Evolutionary conservation across 805 yeast species (phyloP).

Genomic region (Ogataea thermomethanolica): DNA sequence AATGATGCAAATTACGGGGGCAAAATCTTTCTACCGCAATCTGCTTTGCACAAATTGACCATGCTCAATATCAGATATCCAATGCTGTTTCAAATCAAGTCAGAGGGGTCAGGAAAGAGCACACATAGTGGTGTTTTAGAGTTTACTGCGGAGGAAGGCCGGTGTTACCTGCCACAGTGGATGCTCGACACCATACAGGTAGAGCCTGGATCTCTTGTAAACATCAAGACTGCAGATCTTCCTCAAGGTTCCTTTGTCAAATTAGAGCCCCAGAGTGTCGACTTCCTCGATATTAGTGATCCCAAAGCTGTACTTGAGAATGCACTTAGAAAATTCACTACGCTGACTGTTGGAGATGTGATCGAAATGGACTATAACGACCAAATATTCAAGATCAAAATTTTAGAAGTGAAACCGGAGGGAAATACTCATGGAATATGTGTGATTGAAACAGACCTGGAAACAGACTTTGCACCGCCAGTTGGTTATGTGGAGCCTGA

Average conservation of each 20-base stretch:
- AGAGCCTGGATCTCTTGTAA: conserved; percentile 77
- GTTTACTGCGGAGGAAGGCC: conserved; percentile 95
- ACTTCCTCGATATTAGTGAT: conserved; percentile 87
- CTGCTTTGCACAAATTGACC: conserved; percentile 83
- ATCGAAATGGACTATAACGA: conserved; percentile 84
- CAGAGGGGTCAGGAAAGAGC: conserved; percentile 50
- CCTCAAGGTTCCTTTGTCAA: conserved; percentile 87
- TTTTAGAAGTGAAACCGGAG: conserved; percentile 84
- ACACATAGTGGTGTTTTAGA: conserved; percentile 96
- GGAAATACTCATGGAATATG: conserved; percentile 66
- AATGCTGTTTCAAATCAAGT: conserved; percentile 81
- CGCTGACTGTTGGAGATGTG: conserved; percentile 78
- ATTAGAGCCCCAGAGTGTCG: conserved; percentile 92
- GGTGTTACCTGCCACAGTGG: conserved; percentile 95
- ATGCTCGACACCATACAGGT: conserved; percentile 77
- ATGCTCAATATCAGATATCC: conserved; percentile 93
- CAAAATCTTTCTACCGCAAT: conserved; percentile 90
- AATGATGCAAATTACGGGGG: conserved; percentile 91
- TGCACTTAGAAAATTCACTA: conserved; percentile 84
- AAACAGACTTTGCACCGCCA: conserved; percentile 98
- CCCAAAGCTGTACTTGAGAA: conserved; percentile 96
- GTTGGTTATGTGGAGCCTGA: conserved; percentile 97
- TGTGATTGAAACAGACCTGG: conserved; percentile 94
- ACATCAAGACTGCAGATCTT: conserved; percentile 71
- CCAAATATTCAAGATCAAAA: conserved; percentile 71